These are phyloP conservation scores for Fragaria nilgerrensis DNA, from an alignment of 306 rosid species.

Conservation along the genomic window DNA sequence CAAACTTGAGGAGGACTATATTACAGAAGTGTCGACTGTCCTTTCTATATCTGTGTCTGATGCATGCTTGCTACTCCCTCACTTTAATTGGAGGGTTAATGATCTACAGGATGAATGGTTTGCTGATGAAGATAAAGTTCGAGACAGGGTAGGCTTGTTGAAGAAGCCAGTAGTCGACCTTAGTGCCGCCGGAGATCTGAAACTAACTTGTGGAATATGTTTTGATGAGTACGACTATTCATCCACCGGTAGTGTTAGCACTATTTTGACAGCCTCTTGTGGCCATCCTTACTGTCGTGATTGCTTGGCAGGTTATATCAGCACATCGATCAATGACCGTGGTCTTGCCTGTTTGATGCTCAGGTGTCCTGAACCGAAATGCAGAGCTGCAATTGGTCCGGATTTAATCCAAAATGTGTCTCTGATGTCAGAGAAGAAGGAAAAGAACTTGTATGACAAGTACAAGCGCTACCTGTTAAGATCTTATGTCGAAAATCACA, in stretches of 20 bases:
- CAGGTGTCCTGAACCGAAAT: slow-evolving; percentile 9
- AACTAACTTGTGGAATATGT: background rate
- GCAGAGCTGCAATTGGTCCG: background rate
- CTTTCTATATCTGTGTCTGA: background rate
- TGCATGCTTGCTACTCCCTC: background rate
- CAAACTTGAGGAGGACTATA: slow-evolving; percentile 1
- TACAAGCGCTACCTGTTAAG: background rate
- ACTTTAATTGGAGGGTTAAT: background rate
- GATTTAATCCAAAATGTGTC: background rate
- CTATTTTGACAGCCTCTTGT: background rate
- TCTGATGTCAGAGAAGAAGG: background rate
- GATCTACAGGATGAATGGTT: background rate
- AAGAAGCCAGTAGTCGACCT: background rate
- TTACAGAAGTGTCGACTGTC: background rate
- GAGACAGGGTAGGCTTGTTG: background rate
- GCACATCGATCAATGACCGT: background rate
- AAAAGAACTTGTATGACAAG: background rate
- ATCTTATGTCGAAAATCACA: background rate
- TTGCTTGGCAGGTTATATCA: background rate
- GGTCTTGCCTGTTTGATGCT: background rate
- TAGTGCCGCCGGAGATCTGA: background rate
- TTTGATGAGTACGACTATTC: background rate
- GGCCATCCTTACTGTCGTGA: slow-evolving; percentile 5
- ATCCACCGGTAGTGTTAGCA: background rate
- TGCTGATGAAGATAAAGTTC: background rate